Evolutionary conservation across 768 basidiomycete species (phyloP).

Genomic region (Collybiopsis confluens): DNA sequence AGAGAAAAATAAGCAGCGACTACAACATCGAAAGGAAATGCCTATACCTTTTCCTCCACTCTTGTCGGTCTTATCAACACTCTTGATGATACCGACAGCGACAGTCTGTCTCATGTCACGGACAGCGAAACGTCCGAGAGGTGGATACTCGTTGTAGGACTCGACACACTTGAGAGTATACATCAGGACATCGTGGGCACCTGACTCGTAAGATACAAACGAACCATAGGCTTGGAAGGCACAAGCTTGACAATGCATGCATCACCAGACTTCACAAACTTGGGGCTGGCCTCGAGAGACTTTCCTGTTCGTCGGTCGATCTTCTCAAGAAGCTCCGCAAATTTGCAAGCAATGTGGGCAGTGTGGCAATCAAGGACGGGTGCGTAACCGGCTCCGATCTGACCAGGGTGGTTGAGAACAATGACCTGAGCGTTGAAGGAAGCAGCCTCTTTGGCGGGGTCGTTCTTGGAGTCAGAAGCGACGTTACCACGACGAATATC

Average conservation of each 20-base stretch:
- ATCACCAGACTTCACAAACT: conserved; percentile 99
- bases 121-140: conserved; percentile 98
- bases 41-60: conserved; percentile 71
- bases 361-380: conserved; percentile 99
- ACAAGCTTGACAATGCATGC: conserved; percentile 98
- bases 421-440: conserved; percentile 99
- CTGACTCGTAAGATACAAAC: conserved; percentile 13
- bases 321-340: conserved; percentile 97
- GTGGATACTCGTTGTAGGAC: conserved; percentile 96
- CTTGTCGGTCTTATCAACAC: conserved; percentile 93
- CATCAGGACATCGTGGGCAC: conserved; percentile 23
- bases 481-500: conserved; percentile 99
- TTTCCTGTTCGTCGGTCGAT: conserved; percentile 99
- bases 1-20: conserved; percentile 3
- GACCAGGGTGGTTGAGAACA: conserved; percentile 99
- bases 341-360: conserved; percentile 99
- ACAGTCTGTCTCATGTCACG: conserved; percentile 99
- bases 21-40: not conserved
- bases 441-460: conserved; percentile 98
- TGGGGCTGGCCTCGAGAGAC: conserved; percentile 80
- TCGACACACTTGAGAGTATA: conserved; percentile 52
- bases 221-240: conserved; percentile 89
- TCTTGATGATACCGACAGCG: conserved; percentile 98
- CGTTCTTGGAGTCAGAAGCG: conserved; percentile 99
- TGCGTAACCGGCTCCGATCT: conserved; percentile 98